A percentile compares a stretch with the other conserved stretches of the same genome.
Conservation (phyloP, 2,329 filamentous ascomycete species). For the Venturia nashicola region DNA sequence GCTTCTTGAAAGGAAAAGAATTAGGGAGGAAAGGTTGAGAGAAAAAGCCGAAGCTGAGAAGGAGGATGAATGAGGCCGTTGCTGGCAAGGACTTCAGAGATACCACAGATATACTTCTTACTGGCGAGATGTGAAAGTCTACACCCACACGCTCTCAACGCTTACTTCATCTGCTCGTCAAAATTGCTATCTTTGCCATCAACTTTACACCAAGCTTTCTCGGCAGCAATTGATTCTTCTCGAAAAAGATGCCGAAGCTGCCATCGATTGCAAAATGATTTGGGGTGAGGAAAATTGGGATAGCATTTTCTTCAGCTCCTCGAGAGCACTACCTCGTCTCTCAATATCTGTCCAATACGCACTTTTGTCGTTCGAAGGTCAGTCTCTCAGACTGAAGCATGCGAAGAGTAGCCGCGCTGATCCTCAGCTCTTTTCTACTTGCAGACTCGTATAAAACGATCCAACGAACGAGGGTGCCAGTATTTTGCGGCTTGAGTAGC, state of each 20-base stretch:
- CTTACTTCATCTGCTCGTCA: neutral
- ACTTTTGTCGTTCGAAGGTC: neutral
- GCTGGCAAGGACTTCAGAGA: neutral
- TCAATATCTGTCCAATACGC: neutral
- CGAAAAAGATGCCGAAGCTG: neutral
- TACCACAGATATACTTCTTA: neutral
- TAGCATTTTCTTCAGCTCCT: neutral
- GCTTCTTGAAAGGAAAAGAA: constrained; percentile 61
- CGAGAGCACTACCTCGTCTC: neutral
- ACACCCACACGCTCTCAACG: neutral
- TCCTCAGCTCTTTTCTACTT: too few relatives aligned
- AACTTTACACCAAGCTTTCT: neutral
- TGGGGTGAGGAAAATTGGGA: neutral
- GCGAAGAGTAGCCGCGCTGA: too few relatives aligned
- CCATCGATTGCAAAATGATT: neutral
- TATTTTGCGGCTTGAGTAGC: too few relatives aligned
- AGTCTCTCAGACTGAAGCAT: neutral
- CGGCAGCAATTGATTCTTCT: neutral
- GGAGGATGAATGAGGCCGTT: constrained; percentile 13
- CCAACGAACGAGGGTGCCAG: too few relatives aligned
- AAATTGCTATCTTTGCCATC: neutral
- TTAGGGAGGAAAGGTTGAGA: constrained; percentile 46
- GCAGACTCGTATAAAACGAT: too few relatives aligned
- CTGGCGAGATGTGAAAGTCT: neutral
- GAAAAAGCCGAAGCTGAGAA: constrained; percentile 38